Evolutionary conservation across 1,139 yeast species (phyloP).

Genomic region (Debaryomyces sp.): DNA sequence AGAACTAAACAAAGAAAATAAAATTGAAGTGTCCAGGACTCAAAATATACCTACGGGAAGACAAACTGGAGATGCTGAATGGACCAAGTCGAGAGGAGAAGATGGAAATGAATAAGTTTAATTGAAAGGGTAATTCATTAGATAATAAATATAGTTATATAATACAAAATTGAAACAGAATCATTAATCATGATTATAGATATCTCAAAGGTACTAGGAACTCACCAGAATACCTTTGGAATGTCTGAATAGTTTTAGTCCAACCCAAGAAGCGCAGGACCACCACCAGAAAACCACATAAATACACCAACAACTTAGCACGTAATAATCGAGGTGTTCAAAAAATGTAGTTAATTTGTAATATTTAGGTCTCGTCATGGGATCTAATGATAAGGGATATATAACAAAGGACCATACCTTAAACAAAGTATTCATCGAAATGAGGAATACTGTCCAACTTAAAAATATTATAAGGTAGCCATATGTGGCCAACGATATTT

Average conservation of each 20-base stretch:
- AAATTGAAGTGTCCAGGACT: conserved; percentile 11
- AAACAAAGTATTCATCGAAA: conserved; percentile 47
- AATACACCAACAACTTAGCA: conserved; percentile 53
- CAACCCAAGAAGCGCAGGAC: conserved; percentile 76
- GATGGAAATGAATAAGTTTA: conserved; percentile 44
- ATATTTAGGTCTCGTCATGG: conserved; percentile 18
- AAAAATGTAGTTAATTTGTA: conserved; percentile 15
- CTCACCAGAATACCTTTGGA: conserved; percentile 54
- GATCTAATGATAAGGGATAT: conserved; percentile 23
- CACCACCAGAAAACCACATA: conserved; percentile 75
- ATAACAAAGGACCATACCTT: conserved; percentile 48
- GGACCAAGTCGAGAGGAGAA: conserved; percentile 82
- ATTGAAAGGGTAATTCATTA: conserved; percentile 4
- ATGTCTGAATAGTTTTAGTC: conserved; percentile 74
- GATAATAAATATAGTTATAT: neutral
- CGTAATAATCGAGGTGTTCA: conserved; percentile 44
- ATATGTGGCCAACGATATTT: conserved; percentile 16
- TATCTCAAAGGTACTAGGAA: neutral
- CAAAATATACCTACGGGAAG: conserved; percentile 47
- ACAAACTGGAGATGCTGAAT: conserved; percentile 73
- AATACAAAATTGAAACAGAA: neutral
- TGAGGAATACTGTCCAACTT: conserved; percentile 44
- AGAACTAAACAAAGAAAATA: conserved; percentile 7
- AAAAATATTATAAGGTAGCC: conserved; percentile 41
- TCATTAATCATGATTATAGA: neutral